phyloP scores from a whole-genome alignment of 2,329 filamentous ascomycete genomes.

The Aspergillus candidus region DNA sequence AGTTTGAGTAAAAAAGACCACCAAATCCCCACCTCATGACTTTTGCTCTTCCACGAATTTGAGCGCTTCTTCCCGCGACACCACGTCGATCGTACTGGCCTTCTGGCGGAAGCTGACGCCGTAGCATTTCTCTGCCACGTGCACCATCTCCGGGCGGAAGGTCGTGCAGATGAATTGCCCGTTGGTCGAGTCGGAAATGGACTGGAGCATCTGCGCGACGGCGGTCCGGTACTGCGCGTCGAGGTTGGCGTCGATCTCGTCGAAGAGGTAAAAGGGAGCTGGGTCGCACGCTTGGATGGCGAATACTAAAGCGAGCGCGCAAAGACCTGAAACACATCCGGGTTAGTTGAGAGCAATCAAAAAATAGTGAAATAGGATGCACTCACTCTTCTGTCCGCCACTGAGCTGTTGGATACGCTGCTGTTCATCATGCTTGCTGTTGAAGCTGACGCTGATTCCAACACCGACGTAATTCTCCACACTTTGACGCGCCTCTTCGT shows the following conservation, averaged over 20 bases:
- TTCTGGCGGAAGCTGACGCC: constrained; percentile 89
- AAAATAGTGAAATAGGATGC: neutral
- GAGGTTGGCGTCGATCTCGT: constrained; percentile 97
- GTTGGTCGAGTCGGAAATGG: constrained; percentile 55
- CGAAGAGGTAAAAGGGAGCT: constrained; percentile 97
- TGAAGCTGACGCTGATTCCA: constrained; percentile 96
- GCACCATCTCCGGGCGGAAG: constrained; percentile 92
- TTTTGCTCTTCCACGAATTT: constrained; percentile 89
- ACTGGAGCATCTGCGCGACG: constrained; percentile 80
- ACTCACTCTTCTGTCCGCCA: constrained; percentile 92
- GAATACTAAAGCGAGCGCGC: constrained; percentile 94
- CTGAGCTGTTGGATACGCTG: constrained; percentile 96
- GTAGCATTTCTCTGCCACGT: constrained; percentile 95
- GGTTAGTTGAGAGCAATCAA: neutral
- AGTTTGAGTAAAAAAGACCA: constrained; percentile 2
- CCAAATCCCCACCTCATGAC: constrained; percentile 20
- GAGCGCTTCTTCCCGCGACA: constrained; percentile 77
- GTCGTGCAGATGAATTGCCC: constrained; percentile 98
- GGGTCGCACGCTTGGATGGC: constrained; percentile 98
- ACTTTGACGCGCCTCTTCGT: constrained; percentile 52
- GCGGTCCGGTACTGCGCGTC: constrained; percentile 97
- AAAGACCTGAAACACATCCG: constrained; percentile 58
- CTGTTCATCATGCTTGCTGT: constrained; percentile 96
- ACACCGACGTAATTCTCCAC: constrained; percentile 97
- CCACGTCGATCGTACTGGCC: constrained; percentile 88